Evolutionary conservation across 345 rosid species (phyloP).

Genomic region (Moricandia moricandioides): DNA sequence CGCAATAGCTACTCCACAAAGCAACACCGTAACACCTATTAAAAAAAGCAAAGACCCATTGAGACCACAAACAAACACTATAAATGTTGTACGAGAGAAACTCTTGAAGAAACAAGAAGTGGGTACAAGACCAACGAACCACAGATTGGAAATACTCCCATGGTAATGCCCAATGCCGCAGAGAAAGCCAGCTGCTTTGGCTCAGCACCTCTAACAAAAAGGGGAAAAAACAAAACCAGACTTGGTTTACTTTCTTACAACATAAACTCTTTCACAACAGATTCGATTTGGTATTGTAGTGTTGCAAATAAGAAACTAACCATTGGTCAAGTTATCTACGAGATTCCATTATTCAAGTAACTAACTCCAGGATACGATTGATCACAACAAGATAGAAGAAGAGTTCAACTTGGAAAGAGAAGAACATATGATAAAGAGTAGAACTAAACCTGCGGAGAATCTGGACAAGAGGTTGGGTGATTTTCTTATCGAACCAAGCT

Average conservation of each 20-base stretch:
- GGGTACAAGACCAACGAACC: constrained; percentile 47
- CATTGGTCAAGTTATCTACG: background rate
- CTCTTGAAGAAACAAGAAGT: background rate
- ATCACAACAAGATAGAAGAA: background rate
- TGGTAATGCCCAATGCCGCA: constrained; percentile 77
- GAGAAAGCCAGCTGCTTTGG: constrained; percentile 90
- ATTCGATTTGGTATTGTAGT: background rate
- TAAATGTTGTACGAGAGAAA: background rate
- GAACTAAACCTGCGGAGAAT: constrained; percentile 62
- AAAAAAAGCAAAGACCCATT: constrained; percentile 7
- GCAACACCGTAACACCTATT: constrained; percentile 78
- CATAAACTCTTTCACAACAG: background rate
- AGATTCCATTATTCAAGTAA: background rate
- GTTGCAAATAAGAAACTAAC: background rate
- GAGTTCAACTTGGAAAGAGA: background rate
- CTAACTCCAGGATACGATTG: background rate
- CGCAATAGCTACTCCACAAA: constrained; percentile 83
- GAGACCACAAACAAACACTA: background rate
- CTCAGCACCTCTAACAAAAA: constrained; percentile 65
- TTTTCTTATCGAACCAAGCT: constrained; percentile 54
- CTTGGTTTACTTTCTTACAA: background rate
- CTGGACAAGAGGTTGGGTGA: constrained; percentile 68
- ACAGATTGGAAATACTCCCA: constrained; percentile 90
- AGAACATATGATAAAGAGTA: background rate
- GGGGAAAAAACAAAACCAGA: background rate